These are phyloP conservation scores for Herpotrichia juniperi DNA, from an alignment of 2,329 filamentous ascomycete species.

Conservation along the genomic window DNA sequence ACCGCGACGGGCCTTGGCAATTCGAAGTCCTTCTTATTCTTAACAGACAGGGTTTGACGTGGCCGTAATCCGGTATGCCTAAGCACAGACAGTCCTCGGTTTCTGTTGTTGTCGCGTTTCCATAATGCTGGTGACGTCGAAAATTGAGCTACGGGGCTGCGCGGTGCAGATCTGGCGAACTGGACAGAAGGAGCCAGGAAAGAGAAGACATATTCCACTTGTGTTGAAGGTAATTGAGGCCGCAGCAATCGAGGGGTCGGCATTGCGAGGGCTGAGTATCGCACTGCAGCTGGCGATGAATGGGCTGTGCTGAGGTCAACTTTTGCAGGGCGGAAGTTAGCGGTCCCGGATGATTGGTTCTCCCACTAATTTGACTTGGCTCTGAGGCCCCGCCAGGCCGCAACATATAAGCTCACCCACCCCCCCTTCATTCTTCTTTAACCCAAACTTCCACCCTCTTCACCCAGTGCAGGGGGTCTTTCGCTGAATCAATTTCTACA, in stretches of 20 bases:
- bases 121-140: slow-evolving; percentile 58
- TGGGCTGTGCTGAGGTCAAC: slow-evolving; percentile 9
- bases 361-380: background rate
- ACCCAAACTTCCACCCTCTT: slow-evolving; percentile 35
- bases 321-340: slow-evolving; percentile 6
- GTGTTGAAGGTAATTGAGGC: slow-evolving; percentile 22
- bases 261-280: slow-evolving; percentile 33
- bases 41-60: slow-evolving; percentile 74
- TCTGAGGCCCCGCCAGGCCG: background rate
- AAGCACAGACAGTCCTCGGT: slow-evolving; percentile 81
- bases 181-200: slow-evolving; percentile 33
- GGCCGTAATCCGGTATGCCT: slow-evolving; percentile 72
- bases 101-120: slow-evolving; percentile 76
- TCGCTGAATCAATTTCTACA: slow-evolving; percentile 37
- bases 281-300: slow-evolving; percentile 18
- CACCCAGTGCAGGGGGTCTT: slow-evolving; percentile 43
- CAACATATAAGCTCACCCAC: slow-evolving; percentile 3
- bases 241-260: slow-evolving; percentile 33
- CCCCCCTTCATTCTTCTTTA: slow-evolving; percentile 17
- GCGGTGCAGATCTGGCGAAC: slow-evolving; percentile 27
- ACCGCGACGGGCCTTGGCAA: slow-evolving; percentile 74
- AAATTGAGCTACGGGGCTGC: slow-evolving; percentile 60
- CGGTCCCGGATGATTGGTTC: background rate
- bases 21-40: slow-evolving; percentile 56
- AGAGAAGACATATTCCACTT: slow-evolving; percentile 28